A percentile compares a stretch with the other conserved stretches of the same genome.
phyloP scores from a whole-genome alignment of 2,329 filamentous ascomycete species.

The Cucurbitaria berberidis region DNA sequence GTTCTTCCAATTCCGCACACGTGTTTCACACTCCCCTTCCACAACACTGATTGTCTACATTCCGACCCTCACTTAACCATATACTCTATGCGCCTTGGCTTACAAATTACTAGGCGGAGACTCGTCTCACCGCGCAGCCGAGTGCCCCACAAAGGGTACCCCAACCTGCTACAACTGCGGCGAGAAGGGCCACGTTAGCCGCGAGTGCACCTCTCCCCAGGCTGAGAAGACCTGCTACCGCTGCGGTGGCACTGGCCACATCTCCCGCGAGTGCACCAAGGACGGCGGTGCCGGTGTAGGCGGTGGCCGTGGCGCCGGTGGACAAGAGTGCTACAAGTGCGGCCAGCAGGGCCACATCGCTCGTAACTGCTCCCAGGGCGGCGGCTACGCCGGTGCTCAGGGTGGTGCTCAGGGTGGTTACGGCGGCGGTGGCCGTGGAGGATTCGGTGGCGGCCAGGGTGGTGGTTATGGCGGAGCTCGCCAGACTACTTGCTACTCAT shows the following conservation, averaged over 20 bases:
- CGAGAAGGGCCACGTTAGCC: constrained; percentile 62
- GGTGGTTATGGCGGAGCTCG: constrained; percentile 54
- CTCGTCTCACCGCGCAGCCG: constrained; percentile 56
- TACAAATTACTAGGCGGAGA: constrained; percentile 52
- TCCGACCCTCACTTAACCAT: background rate
- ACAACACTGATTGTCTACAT: background rate
- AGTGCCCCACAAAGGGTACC: constrained; percentile 59
- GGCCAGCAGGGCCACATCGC: constrained; percentile 96
- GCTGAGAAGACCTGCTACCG: constrained; percentile 81
- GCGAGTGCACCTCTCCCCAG: constrained; percentile 86
- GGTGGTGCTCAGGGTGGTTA: constrained; percentile 57
- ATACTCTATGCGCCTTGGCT: constrained; percentile 6
- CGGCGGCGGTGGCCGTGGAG: constrained; percentile 56
- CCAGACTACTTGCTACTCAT: constrained; percentile 86
- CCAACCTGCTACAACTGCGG: constrained; percentile 58
- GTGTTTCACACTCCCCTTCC: background rate
- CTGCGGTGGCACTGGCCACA: constrained; percentile 84
- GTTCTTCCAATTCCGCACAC: background rate
- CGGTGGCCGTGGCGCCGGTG: constrained; percentile 52
- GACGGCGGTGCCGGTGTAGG: constrained; percentile 57
- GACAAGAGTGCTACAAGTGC: constrained; percentile 93
- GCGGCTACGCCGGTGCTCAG: constrained; percentile 43
- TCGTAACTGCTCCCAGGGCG: constrained; percentile 79
- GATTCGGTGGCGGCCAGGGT: constrained; percentile 53
- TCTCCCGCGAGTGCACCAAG: constrained; percentile 80